These are phyloP conservation scores for Kazachstania africana DNA, from an alignment of 805 yeast genomes.

Conservation along the genomic window DNA sequence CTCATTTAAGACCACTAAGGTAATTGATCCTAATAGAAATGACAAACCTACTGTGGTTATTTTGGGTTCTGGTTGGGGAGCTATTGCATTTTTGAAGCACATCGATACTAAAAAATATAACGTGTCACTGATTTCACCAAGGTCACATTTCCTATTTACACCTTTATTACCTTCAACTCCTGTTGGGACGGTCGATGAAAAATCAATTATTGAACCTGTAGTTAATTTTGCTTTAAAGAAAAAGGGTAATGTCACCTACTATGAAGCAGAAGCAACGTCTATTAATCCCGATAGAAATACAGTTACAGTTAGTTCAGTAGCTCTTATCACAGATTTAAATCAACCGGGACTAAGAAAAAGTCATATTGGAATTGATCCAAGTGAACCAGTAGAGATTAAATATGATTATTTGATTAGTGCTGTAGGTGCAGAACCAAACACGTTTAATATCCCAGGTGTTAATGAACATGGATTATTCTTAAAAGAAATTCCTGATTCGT, in stretches of 20 bases:
- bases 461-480: slow-evolving; percentile 71
- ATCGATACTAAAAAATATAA: slow-evolving; percentile 81
- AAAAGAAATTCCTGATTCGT: slow-evolving; percentile 82
- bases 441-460: slow-evolving; percentile 91
- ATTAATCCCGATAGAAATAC: slow-evolving; percentile 67
- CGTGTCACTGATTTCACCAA: slow-evolving; percentile 81
- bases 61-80: slow-evolving; percentile 91
- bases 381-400: slow-evolving; percentile 34
- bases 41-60: slow-evolving; percentile 41
- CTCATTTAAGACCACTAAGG: slow-evolving; percentile 30
- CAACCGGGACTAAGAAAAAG: not conserved
- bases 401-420: slow-evolving; percentile 84
- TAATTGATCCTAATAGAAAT: slow-evolving; percentile 22
- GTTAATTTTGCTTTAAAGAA: slow-evolving; percentile 73
- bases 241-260: slow-evolving; percentile 66
- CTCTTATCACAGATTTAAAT: slow-evolving; percentile 15
- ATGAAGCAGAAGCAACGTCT: slow-evolving; percentile 83
- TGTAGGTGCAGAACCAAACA: slow-evolving; percentile 89
- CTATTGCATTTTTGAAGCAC: slow-evolving; percentile 72
- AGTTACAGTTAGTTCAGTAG: slow-evolving; percentile 44
- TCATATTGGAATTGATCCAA: slow-evolving; percentile 26
- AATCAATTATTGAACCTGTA: slow-evolving; percentile 91
- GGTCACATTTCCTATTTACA: slow-evolving; percentile 88
- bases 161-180: slow-evolving; percentile 90
- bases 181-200: slow-evolving; percentile 81